Conservation (phyloP, 1,284 basidiomycete genomes). For the Sporisorium scitamineum region DNA sequence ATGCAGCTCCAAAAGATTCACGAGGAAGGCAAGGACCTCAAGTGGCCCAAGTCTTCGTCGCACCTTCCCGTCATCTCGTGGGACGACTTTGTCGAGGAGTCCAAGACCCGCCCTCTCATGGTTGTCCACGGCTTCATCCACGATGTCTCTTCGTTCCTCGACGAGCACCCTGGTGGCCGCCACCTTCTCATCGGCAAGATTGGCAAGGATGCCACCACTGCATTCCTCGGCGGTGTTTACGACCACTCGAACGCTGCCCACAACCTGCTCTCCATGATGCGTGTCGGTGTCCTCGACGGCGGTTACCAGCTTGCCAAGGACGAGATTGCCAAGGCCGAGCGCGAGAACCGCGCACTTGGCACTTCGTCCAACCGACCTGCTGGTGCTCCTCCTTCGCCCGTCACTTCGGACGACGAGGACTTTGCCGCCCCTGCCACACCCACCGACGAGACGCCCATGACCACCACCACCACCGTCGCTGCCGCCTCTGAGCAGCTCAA, state of each 20-base stretch:
- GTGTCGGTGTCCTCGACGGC: constrained; percentile 67
- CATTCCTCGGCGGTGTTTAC: constrained; percentile 67
- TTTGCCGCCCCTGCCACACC: constrained; percentile 46
- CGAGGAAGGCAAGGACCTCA: constrained; percentile 50
- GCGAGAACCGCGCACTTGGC: constrained; percentile 48
- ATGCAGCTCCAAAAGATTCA: constrained; percentile 65
- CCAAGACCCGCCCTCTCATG: constrained; percentile 65
- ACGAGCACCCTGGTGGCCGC: constrained; percentile 67
- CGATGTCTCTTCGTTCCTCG: constrained; percentile 65
- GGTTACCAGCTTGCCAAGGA: constrained; percentile 66
- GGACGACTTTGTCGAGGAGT: constrained; percentile 66
- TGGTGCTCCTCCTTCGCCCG: constrained; percentile 55
- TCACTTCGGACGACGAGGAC: constrained; percentile 57
- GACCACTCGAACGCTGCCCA: constrained; percentile 68
- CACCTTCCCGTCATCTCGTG: constrained; percentile 68
- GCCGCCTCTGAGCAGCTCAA: constrained; percentile 52
- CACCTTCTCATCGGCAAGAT: constrained; percentile 62
- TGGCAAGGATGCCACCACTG: constrained; percentile 67
- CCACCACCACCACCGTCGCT: constrained; percentile 36
- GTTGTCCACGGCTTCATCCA: constrained; percentile 67
- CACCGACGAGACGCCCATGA: constrained; percentile 47
- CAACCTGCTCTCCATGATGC: constrained; percentile 68
- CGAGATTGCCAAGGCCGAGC: constrained; percentile 46
- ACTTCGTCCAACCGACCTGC: constrained; percentile 44
- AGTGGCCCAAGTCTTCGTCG: constrained; percentile 61